These are phyloP conservation scores for Excoecaria agallocha DNA, from an alignment of 345 rosid genomes.

Conservation along the genomic window DNA sequence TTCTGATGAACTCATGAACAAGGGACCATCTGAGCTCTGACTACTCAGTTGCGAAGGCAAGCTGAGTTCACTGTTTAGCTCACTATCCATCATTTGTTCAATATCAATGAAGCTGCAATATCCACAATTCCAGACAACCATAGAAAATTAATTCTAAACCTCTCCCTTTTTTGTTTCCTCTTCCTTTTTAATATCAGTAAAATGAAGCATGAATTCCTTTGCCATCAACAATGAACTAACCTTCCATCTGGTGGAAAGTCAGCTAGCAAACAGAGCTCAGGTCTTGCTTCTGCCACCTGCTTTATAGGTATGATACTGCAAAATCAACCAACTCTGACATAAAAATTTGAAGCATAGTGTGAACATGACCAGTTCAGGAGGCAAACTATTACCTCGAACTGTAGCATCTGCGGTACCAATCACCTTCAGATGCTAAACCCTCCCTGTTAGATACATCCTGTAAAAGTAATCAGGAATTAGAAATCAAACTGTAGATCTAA, in stretches of 20 bases:
- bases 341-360: slow-evolving; percentile 3
- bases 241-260: slow-evolving; percentile 72
- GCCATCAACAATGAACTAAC: slow-evolving; percentile 31
- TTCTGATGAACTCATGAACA: slow-evolving; percentile 50
- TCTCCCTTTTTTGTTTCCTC: background rate
- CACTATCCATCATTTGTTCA: slow-evolving; percentile 57
- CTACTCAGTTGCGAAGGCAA: slow-evolving; percentile 41
- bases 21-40: slow-evolving; percentile 42
- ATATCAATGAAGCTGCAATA: slow-evolving; percentile 56
- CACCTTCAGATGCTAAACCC: slow-evolving; percentile 60
- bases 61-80: slow-evolving; percentile 46
- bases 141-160: slow-evolving; percentile 11
- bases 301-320: slow-evolving; percentile 62
- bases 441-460: slow-evolving; percentile 82
- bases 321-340: slow-evolving; percentile 16
- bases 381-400: slow-evolving; percentile 43
- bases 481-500: background rate
- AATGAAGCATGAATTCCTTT: background rate
- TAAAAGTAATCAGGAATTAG: slow-evolving; percentile 17
- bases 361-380: slow-evolving; percentile 10
- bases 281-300: slow-evolving; percentile 69
- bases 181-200: background rate
- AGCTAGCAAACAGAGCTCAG: slow-evolving; percentile 63
- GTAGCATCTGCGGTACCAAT: slow-evolving; percentile 55
- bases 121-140: slow-evolving; percentile 19